A percentile compares a stretch with the other conserved stretches of the same genome.
phyloP scores from a whole-genome alignment of 495 filamentous ascomycete species.

The Hyaloscypha variabilis region DNA sequence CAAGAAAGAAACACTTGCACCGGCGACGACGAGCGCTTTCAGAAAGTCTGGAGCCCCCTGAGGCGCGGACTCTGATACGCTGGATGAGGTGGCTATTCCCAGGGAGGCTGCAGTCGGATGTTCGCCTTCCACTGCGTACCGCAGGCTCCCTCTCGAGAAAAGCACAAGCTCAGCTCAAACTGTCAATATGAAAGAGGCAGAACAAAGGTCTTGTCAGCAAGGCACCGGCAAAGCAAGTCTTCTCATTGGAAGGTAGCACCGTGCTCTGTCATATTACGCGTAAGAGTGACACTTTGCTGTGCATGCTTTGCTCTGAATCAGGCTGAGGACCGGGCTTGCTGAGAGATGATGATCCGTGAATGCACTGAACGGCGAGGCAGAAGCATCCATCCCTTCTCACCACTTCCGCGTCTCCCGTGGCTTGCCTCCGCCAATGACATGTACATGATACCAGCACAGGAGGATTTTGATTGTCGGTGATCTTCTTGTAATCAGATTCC shows the following conservation, averaged over 20 bases:
- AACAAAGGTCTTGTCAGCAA: conserved; percentile 8
- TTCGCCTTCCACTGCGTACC: neutral
- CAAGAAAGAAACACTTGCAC: neutral
- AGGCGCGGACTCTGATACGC: neutral
- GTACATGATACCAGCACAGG: conserved; percentile 6
- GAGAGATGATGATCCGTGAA: conserved; percentile 3
- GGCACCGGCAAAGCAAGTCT: conserved; percentile 5
- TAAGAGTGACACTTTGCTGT: neutral
- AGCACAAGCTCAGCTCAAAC: neutral
- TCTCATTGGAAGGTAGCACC: neutral
- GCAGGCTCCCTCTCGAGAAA: neutral
- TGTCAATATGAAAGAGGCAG: conserved; percentile 1
- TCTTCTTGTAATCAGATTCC: conserved; percentile 9
- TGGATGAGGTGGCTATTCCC: neutral
- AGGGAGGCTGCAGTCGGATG: conserved; percentile 10
- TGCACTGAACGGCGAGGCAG: neutral
- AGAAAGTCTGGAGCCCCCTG: neutral
- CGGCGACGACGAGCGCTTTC: neutral
- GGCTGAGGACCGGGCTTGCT: conserved; percentile 5
- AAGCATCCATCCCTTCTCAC: neutral
- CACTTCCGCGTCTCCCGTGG: conserved; percentile 4
- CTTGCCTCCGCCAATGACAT: conserved; percentile 15
- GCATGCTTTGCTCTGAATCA: neutral
- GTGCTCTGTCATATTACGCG: neutral
- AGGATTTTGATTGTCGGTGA: conserved; percentile 20